A percentile compares a stretch with the other conserved stretches of the same genome.
Conservation (phyloP, 805 yeast species). For the Candida boleticola region DNA sequence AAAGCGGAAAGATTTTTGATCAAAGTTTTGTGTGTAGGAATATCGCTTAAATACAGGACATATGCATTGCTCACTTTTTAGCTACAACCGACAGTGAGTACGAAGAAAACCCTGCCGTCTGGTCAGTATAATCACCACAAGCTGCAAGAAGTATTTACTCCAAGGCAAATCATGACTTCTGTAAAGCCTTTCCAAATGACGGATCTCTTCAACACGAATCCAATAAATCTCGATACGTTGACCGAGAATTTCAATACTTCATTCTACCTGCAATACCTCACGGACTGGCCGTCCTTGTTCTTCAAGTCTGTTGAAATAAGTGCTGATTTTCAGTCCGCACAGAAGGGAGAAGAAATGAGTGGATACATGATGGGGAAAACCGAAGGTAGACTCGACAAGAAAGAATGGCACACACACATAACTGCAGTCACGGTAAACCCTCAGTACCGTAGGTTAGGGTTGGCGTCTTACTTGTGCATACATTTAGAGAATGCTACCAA, state of each 20-base stretch:
- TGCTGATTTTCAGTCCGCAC: conserved; percentile 12
- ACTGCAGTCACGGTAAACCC: conserved; percentile 92
- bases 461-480: conserved; percentile 77
- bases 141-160: too few species aligned
- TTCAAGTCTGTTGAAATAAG: conserved; percentile 63
- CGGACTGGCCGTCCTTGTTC: conserved; percentile 85
- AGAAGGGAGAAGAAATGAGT: conserved; percentile 30
- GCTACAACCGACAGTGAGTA: too few species aligned
- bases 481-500: conserved; percentile 70
- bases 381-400: conserved; percentile 65
- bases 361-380: conserved; percentile 96
- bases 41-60: too few species aligned
- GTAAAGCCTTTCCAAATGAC: conserved; percentile 84
- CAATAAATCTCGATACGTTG: conserved; percentile 80
- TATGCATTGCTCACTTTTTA: too few species aligned
- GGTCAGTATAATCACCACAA: too few species aligned
- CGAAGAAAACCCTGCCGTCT: too few species aligned
- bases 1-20: too few species aligned
- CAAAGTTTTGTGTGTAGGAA: too few species aligned
- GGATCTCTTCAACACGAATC: conserved; percentile 70
- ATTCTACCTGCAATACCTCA: conserved; percentile 80
- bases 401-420: conserved; percentile 94
- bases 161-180: conserved; percentile 86
- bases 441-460: conserved; percentile 77
- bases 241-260: conserved; percentile 88